Base-by-base conservation (phyloP, 1,284 basidiomycete species). In the Xerocomus minutiporus region DNA sequence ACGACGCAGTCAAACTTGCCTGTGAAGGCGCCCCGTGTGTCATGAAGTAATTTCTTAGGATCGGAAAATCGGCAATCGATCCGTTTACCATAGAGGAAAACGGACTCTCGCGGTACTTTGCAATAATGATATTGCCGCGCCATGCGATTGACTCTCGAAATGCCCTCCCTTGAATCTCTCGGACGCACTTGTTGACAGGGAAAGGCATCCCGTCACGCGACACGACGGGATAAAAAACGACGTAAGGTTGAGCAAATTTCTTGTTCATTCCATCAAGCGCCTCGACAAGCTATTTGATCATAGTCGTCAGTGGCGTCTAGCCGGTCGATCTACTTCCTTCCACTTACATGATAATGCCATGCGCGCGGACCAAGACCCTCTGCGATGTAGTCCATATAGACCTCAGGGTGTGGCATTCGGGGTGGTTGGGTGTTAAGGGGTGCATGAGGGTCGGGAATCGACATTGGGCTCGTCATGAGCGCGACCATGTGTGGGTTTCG, bases 381-480 rank as follows among this genome's bases (percentile, higher is more conserved):
- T 59, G 85, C 85, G 61, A 90, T 84, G 69, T 85, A 88, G 67
- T 91, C 86, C 87, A 91, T 91, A 63, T 85, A 81, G 35, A 88
- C 79, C 66, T 90, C 86, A 8, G 88, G 88, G 68, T 90, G 88
- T 1, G 88, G 88, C 74, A 87, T 79, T 46, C 83, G 80, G 46
- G 78, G 61, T 68, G 65, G 68, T 55, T 53, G 67, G 52, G 67
- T 61, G 32, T 72, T 69, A 49, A 77, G 75, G 9, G 71, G 70
- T 2, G 71, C 72, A 57, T 76, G 76, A 45, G 77, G 76, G 51
- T 73, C 73, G 11, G 74, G 72, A 47, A 73, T 63, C 51, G 76
- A 70, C 70, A 82, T 77, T 6, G 81, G 78, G 66, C 83, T 87
- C 46, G 63, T 85, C 81, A 84, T 83, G 55, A 91, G 77, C 52